These are phyloP conservation scores for Suillus clintonianus DNA, from an alignment of 768 basidiomycete species.

Conservation along the genomic window DNA sequence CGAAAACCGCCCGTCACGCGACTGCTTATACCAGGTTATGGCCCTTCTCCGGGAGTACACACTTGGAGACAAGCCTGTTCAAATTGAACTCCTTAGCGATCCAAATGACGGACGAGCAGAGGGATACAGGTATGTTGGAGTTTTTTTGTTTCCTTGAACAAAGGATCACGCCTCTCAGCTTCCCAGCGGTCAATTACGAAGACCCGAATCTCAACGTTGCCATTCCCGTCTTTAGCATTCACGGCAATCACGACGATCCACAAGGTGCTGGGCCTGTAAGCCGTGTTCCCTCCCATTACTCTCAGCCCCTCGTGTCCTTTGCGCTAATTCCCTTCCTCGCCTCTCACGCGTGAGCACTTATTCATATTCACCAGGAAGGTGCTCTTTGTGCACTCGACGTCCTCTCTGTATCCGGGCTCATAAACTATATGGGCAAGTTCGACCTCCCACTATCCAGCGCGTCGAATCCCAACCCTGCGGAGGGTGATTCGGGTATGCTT, in stretches of 20 bases:
- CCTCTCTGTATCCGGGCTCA: slow-evolving; percentile 87
- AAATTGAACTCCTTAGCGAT: slow-evolving; percentile 89
- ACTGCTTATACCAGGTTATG: slow-evolving; percentile 86
- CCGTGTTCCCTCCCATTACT: slow-evolving; percentile 2
- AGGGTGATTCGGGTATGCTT: not conserved
- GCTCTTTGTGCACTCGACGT: slow-evolving; percentile 95
- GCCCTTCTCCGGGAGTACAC: slow-evolving; percentile 91
- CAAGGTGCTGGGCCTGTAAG: slow-evolving; percentile 91
- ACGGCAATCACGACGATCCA: slow-evolving; percentile 99
- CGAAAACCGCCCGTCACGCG: slow-evolving; percentile 93
- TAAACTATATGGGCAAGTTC: slow-evolving; percentile 98
- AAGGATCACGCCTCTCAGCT: slow-evolving; percentile 47
- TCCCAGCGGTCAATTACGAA: slow-evolving; percentile 96
- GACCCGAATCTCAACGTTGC: slow-evolving; percentile 93
- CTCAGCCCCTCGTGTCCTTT: not conserved
- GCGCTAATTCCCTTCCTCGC: not conserved
- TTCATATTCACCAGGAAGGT: slow-evolving; percentile 65
- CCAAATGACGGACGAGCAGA: slow-evolving; percentile 87
- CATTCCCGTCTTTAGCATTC: slow-evolving; percentile 98
- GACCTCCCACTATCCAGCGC: slow-evolving; percentile 79
- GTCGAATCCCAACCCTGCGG: slow-evolving; percentile 19
- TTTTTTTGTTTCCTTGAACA: not conserved
- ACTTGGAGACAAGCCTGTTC: slow-evolving; percentile 84
- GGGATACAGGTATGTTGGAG: slow-evolving; percentile 71
- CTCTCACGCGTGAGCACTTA: not conserved